Evolutionary conservation across 139 green algal genomes (phyloP).

Genomic region (Chlamydomonas sp.): DNA sequence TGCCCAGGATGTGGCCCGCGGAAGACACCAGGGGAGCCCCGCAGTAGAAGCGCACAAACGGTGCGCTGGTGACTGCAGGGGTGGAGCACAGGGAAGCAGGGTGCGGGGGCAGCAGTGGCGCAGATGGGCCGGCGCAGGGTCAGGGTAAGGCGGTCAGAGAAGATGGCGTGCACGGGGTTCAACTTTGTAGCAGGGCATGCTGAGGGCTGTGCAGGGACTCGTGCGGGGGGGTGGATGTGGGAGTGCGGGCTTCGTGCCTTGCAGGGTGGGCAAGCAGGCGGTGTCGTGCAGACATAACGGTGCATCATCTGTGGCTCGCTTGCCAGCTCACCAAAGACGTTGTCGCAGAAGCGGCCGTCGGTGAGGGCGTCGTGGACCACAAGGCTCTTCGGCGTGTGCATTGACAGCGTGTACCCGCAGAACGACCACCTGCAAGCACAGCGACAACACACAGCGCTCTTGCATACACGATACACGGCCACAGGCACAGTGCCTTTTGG

Average conservation of each 20-base stretch:
- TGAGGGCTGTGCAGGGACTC: no score
- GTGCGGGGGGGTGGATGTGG: no score
- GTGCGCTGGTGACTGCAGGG: not conserved
- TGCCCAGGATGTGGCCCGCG: constrained; percentile 29
- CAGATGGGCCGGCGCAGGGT: not conserved
- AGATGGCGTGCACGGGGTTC: no score
- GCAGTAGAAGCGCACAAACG: constrained; percentile 21
- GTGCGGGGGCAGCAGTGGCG: no score
- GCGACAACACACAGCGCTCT: not conserved
- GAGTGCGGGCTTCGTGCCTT: no score
- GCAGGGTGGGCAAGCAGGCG: no score
- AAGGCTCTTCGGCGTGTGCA: constrained; percentile 23
- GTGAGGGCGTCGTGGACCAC: constrained; percentile 16
- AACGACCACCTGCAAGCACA: constrained; percentile 10
- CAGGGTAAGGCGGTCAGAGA: no score
- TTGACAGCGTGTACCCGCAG: constrained; percentile 30
- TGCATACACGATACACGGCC: not conserved
- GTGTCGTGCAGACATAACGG: no score
- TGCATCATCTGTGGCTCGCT: no score
- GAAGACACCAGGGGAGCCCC: constrained; percentile 8
- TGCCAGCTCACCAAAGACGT: not conserved
- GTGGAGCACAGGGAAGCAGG: not conserved
- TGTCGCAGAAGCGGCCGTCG: not conserved
- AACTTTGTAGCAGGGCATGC: no score
- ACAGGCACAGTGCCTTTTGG: not conserved